phyloP scores from a whole-genome alignment of 176 grass and related monocot species.

The Paspalum vaginatum region DNA sequence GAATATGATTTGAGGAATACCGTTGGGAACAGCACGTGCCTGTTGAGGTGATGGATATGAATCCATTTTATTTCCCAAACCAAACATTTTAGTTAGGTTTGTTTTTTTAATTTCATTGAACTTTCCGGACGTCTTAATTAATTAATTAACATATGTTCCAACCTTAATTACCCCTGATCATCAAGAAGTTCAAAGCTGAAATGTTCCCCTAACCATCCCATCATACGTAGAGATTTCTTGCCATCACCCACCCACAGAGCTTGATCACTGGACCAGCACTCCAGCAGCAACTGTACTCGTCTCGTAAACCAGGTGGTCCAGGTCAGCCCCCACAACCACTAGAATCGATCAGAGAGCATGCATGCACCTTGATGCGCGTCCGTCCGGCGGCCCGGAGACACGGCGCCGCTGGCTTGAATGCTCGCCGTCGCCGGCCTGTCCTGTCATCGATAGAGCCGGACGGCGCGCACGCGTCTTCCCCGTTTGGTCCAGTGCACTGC shows the following conservation, averaged over 20 bases:
- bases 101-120: background rate
- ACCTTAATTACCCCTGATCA: background rate
- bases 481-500: background rate
- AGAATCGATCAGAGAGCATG: background rate
- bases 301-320: background rate
- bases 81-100: background rate
- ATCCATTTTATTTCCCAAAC: background rate
- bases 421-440: background rate
- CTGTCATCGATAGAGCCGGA: background rate
- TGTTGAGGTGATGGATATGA: background rate
- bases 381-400: constrained; percentile 8
- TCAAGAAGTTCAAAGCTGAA: background rate
- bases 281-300: background rate
- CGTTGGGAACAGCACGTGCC: no score
- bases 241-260: background rate
- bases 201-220: background rate
- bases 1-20: no score
- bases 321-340: background rate
- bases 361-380: background rate
- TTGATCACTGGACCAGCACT: background rate
- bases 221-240: no score
- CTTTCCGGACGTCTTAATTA: background rate
- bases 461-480: constrained; percentile 29
- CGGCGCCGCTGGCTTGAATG: constrained; percentile 44
- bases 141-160: background rate